Base-by-base conservation (phyloP, 495 filamentous ascomycete species). In the Aspergillus bridgeri region DNA sequence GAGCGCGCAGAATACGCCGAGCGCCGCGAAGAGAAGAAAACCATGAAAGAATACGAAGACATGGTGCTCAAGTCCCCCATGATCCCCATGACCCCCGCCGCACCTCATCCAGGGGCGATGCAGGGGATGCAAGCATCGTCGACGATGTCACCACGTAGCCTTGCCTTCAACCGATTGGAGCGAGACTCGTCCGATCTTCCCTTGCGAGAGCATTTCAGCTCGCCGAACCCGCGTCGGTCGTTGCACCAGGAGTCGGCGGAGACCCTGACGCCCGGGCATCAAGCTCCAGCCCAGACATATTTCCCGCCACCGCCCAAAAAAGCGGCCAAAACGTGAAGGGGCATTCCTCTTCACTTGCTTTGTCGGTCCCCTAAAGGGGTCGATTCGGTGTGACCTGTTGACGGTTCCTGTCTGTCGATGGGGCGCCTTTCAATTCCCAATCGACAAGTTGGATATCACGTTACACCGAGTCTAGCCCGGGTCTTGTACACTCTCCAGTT, bases 241-340 rank as follows among this genome's bases (percentile, higher is more conserved):
- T 60, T 62, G 24, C 64, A 65, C 29, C 62, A 63, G 49, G 63
- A 66, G 21, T 60, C 67, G 18, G 42, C 64, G 44, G 70, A 73
- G 42, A 52, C 57, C 7, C 55, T 54, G 51, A 53, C 60, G 29
- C 19, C 59, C n/a, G 48, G 50, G 15, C 50, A 54, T 27, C 66
- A 63, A 24, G 22, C 61, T 9, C 63, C 61, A 22, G 62, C 69
- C 4, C 68, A 68, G 22, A 71, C 74, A 33, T 78, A 75, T 45
- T 79, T 79, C 61, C 75, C 75, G 6, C 75, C 75, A 17, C 75
- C 76, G 15, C 74, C 75, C 11, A 78, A 77, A 60, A 74, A 73
- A 59, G 67, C 70, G 23, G 42, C 56, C 6, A 77, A 71, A 54
- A 65, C 59, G 19, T 71, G 45, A 63, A 50, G 25, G 25, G 46